Percentiles rank a stretch among this genome's conserved stretches.
Evolutionary conservation across 345 rosid genomes (phyloP).

Genomic region (Nasturtium officinale): DNA sequence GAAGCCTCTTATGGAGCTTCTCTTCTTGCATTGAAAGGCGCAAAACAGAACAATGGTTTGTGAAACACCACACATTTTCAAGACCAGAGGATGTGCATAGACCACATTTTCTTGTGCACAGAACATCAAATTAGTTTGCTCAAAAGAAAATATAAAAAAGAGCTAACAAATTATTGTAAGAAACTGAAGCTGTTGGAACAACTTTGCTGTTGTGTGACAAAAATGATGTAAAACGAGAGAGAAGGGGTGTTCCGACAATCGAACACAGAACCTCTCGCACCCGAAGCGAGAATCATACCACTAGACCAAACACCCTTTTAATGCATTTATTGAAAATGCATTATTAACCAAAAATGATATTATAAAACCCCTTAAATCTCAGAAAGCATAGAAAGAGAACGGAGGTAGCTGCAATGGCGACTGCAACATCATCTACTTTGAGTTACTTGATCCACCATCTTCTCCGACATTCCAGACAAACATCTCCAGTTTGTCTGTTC

Average conservation of each 20-base stretch:
- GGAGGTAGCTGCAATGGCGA: conserved; percentile 2
- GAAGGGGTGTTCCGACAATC: conserved; percentile 84
- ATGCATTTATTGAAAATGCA: accelerated
- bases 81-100: not conserved
- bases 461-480: conserved; percentile 14
- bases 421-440: not conserved
- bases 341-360: not conserved
- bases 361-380: not conserved
- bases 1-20: conserved; percentile 98
- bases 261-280: conserved; percentile 96
- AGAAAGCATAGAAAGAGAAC: not conserved
- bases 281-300: conserved; percentile 98
- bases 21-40: conserved; percentile 73
- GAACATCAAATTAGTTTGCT: too few relatives aligned
- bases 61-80: not conserved
- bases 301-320: conserved; percentile 80
- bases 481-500: conserved; percentile 12
- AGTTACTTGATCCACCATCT: conserved; percentile 13
- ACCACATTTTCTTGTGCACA: not conserved
- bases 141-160: too few relatives aligned
- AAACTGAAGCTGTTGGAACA: not conserved
- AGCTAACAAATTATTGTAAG: not conserved
- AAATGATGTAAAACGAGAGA: not conserved
- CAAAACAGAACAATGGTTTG: conserved; percentile 20
- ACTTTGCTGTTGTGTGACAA: not conserved